phyloP scores from a whole-genome alignment of 768 basidiomycete genomes.

The Auricularia sp. region DNA sequence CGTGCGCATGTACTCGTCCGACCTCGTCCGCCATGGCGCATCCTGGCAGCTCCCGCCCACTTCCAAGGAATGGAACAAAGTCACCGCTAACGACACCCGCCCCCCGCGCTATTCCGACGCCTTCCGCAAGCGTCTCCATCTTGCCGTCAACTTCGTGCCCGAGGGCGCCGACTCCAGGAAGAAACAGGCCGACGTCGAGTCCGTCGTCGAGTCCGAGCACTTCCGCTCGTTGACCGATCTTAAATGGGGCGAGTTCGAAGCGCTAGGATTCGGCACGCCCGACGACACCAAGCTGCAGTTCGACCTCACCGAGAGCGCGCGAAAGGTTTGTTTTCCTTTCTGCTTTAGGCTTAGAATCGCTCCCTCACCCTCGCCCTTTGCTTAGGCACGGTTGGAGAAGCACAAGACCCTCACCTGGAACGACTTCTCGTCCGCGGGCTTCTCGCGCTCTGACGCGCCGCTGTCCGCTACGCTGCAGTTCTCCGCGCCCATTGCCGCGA shows the following conservation, averaged over 20 bases:
- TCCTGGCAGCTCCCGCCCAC: conserved; percentile 36
- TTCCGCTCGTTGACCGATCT: conserved; percentile 78
- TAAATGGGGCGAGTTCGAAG: conserved; percentile 89
- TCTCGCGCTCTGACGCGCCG: conserved; percentile 67
- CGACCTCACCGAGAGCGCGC: conserved; percentile 83
- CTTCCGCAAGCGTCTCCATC: conserved; percentile 68
- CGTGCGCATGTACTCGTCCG: conserved; percentile 79
- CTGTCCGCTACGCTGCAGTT: conserved; percentile 80
- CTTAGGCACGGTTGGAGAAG: conserved; percentile 56
- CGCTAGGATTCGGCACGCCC: conserved; percentile 60
- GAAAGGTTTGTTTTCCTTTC: conserved; percentile 40
- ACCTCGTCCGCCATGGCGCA: conserved; percentile 61
- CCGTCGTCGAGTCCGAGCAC: conserved; percentile 42
- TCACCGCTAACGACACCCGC: conserved; percentile 47
- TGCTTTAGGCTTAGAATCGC: conserved; percentile 6
- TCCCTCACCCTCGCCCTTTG: conserved; percentile 8
- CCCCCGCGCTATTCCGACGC: conserved; percentile 62
- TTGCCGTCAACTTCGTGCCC: conserved; percentile 53
- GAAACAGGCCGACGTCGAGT: conserved; percentile 24
- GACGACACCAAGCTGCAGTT: conserved; percentile 76
- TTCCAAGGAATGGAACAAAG: conserved; percentile 71
- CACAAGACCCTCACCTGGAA: conserved; percentile 83
- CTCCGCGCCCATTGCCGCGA: conserved; percentile 41
- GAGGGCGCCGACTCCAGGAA: conserved; percentile 24
- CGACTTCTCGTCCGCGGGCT: conserved; percentile 79